Evolutionary conservation across 495 filamentous ascomycete species (phyloP), one percentile per base, ranked within the genome.

Genomic region (Penicillium robsamsonii): DNA sequence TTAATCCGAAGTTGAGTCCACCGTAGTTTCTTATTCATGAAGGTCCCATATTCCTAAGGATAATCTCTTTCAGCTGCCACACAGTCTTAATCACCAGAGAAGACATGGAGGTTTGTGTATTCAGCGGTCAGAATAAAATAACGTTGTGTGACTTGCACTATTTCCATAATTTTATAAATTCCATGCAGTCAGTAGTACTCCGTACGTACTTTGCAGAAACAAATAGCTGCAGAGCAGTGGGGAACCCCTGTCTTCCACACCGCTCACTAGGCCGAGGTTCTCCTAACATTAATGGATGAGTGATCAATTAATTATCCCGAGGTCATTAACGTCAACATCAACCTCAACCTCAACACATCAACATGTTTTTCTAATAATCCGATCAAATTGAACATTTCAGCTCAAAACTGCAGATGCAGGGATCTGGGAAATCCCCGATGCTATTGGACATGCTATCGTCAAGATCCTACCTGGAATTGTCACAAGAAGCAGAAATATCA

Each of bases 401-500:
- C 12, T n/a, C 17, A 47, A 12, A 46, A 18, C 7, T 47, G 2
- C 43, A 31, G 27, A 57, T 51, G 45, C 31, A 44, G 35, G 42
- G 10, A 38, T 10, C 20, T 10, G 31, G 37, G 5, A 40, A 49
- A 8, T 33, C 53, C 30, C 41, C 24, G 27, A 31, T 53, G 12
- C 27, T 27, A 27, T 22, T 57, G 17, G 53, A 59, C 35, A 56
- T 42, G 29, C 33, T 63, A 29, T 63, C 60, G 0, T 42, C 60
- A 18, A 45, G 64, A 38, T 66, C 64, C 24, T 66, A 64, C 20
- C 55, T 66, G 11, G 63, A 66, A 12, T 42, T 56, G 33, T 31
- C 45, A 37, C 29, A 12, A 8, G 31, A 31, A 20, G 13, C 46
- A 35, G 31, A 35, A 10, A 37, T 8, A 24, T n/a, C 17, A 13